A percentile compares a stretch with the other conserved stretches of the same genome.
phyloP scores from a whole-genome alignment of 805 yeast genomes.

The Spathaspora boniae region DNA sequence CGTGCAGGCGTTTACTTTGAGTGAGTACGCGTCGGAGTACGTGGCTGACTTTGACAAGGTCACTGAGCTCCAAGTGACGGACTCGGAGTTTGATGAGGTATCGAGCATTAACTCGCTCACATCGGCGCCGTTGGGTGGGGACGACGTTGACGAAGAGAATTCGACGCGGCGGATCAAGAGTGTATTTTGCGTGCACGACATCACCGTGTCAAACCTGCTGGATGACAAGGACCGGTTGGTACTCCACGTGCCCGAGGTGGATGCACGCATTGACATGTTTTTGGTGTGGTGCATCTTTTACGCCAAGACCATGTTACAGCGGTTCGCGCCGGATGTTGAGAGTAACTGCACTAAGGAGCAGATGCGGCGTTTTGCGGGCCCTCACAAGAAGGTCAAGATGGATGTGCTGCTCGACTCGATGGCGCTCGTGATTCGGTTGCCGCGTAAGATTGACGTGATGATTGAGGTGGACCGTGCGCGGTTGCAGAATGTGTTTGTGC shows the following conservation, averaged over 20 bases:
- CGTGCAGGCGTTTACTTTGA: constrained; percentile 32
- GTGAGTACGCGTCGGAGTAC: constrained; percentile 37
- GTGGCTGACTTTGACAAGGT: constrained; percentile 29
- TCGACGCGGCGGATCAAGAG: constrained; percentile 26
- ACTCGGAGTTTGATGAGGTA: constrained; percentile 26
- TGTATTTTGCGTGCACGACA: constrained; percentile 27
- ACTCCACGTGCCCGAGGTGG: constrained; percentile 32
- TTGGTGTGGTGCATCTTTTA: constrained; percentile 41
- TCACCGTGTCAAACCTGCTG: constrained; percentile 20
- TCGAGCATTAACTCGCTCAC: constrained; percentile 29
- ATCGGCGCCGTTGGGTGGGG: constrained; percentile 14
- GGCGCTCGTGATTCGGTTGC: constrained; percentile 41
- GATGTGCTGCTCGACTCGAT: constrained; percentile 31
- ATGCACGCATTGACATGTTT: constrained; percentile 37
- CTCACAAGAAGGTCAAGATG: constrained; percentile 21
- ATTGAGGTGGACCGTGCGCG: constrained; percentile 39
- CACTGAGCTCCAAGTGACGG: constrained; percentile 14
- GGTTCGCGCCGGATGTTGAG: constrained; percentile 31
- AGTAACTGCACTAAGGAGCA: constrained; percentile 24
- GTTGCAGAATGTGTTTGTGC: constrained; percentile 20
- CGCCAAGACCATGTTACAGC: constrained; percentile 30
- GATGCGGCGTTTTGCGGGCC: constrained; percentile 18
- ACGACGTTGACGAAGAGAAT: constrained; percentile 12
- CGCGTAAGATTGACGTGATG: constrained; percentile 45
- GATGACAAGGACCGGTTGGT: constrained; percentile 22